Conservation (phyloP, 352 stramenopile genomes). For the Pythium aristosporum region DNA sequence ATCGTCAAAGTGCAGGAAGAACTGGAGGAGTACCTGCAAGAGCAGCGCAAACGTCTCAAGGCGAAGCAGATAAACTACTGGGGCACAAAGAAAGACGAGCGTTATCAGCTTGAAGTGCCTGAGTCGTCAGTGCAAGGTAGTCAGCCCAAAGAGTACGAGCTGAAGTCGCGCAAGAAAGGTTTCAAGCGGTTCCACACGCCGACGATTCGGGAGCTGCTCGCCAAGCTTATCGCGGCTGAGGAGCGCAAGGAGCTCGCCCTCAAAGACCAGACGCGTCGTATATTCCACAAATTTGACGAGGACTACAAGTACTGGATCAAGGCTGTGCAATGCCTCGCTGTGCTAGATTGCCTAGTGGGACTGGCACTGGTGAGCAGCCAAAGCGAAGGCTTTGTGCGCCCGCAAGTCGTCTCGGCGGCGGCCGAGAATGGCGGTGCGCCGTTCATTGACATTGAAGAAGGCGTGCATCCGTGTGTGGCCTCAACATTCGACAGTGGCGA, state of each 20-base stretch:
- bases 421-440: constrained; percentile 46
- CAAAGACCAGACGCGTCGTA: constrained; percentile 86
- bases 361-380: constrained; percentile 93
- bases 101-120: constrained; percentile 92
- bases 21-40: constrained; percentile 90
- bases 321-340: constrained; percentile 88
- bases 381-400: constrained; percentile 91
- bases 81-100: constrained; percentile 93
- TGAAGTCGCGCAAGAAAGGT: constrained; percentile 93
- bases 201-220: constrained; percentile 79
- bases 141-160: constrained; percentile 94
- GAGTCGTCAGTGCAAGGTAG: constrained; percentile 70
- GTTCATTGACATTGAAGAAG: constrained; percentile 92
- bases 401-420: constrained; percentile 83
- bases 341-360: constrained; percentile 95
- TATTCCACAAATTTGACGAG: constrained; percentile 98
- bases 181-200: constrained; percentile 92
- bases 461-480: constrained; percentile 94
- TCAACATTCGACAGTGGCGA: constrained; percentile 74
- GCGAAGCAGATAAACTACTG: constrained; percentile 93
- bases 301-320: constrained; percentile 93
- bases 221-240: constrained; percentile 74
- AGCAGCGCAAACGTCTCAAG: constrained; percentile 71
- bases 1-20: constrained; percentile 88
- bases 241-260: constrained; percentile 76